Conservation (phyloP, 768 basidiomycete genomes). For the Mycena haematopus region DNA sequence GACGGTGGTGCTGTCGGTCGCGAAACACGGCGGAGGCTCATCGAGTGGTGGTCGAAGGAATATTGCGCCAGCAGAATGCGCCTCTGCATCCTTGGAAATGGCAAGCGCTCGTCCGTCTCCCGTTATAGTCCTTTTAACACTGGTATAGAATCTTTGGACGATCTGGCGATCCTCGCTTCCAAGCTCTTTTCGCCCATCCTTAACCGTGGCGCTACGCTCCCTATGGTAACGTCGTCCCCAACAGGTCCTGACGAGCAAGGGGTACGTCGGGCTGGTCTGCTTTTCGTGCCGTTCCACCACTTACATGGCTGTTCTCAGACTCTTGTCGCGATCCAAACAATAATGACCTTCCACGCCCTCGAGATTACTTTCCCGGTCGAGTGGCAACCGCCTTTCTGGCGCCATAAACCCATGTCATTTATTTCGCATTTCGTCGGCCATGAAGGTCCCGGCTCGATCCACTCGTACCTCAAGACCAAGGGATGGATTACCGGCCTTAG, state of each 20-base stretch:
- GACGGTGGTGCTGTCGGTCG: slow-evolving; percentile 81
- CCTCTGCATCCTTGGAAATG: slow-evolving; percentile 80
- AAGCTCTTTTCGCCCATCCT: slow-evolving; percentile 73
- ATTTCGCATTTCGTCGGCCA: slow-evolving; percentile 87
- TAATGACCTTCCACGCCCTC: slow-evolving; percentile 85
- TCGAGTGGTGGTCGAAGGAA: slow-evolving; percentile 86
- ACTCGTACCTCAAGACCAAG: slow-evolving; percentile 87
- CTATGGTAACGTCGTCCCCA: slow-evolving; percentile 74
- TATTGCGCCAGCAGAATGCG: slow-evolving; percentile 87
- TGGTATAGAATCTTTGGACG: slow-evolving; percentile 72
- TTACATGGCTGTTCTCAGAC: slow-evolving; percentile 52
- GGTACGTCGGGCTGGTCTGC: slow-evolving; percentile 48
- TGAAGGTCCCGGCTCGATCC: slow-evolving; percentile 90
- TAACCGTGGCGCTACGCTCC: slow-evolving; percentile 67
- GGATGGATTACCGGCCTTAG: slow-evolving; percentile 85
- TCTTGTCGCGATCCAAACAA: slow-evolving; percentile 84
- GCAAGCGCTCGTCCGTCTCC: slow-evolving; percentile 42
- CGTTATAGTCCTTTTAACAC: slow-evolving; percentile 7
- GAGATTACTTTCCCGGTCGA: slow-evolving; percentile 84
- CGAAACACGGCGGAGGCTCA: slow-evolving; percentile 76
- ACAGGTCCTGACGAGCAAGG: slow-evolving; percentile 75
- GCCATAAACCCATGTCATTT: slow-evolving; percentile 78
- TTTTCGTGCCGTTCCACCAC: slow-evolving; percentile 29
- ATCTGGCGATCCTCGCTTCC: slow-evolving; percentile 66
- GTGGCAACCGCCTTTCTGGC: slow-evolving; percentile 76